Evolutionary conservation across 345 rosid genomes (phyloP).

Genomic region (Garcia nutans): DNA sequence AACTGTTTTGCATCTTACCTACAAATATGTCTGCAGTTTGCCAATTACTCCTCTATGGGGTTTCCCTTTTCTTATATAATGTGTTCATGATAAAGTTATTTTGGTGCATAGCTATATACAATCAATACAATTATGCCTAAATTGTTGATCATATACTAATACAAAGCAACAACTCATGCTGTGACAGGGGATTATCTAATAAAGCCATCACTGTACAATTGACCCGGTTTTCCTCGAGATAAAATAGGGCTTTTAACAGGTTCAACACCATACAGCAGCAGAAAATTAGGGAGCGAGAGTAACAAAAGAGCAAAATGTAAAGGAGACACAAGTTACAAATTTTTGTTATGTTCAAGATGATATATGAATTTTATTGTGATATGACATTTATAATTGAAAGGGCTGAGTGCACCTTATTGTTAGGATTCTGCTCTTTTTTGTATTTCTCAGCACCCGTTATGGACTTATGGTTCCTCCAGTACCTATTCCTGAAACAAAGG

Average conservation of each 20-base stretch:
- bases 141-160: not conserved
- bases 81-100: not conserved
- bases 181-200: not conserved
- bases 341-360: not conserved
- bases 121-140: not conserved
- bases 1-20: not conserved
- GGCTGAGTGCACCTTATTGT: slow-evolving; percentile 50
- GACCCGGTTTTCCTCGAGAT: slow-evolving; percentile 90
- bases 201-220: slow-evolving; percentile 14
- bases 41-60: not conserved
- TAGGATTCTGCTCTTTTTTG: slow-evolving; percentile 73
- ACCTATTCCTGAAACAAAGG: slow-evolving; percentile 87
- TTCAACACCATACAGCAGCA: slow-evolving; percentile 78
- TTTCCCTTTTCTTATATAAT: not conserved
- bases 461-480: slow-evolving; percentile 94
- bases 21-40: not conserved
- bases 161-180: not conserved
- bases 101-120: not conserved
- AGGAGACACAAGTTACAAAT: not conserved
- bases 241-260: slow-evolving; percentile 81
- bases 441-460: slow-evolving; percentile 85
- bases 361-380: not conserved
- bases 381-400: not conserved
- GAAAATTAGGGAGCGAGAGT: slow-evolving; percentile 2
- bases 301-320: not conserved